Base-by-base conservation (phyloP, 805 yeast species). In the Starmerella ratchasimensis region DNA sequence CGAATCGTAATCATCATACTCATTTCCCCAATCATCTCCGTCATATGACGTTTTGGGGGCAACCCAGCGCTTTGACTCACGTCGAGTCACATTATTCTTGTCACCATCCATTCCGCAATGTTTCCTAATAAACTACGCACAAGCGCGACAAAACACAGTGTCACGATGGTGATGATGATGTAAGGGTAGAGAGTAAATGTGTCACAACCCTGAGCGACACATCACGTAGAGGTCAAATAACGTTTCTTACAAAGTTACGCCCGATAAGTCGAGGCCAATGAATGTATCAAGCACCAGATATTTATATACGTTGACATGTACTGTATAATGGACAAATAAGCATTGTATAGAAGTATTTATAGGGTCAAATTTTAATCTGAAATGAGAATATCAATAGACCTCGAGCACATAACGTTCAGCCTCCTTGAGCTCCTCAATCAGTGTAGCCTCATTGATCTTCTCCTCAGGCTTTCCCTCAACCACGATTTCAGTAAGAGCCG, bases 341-440 rank as follows among this genome's bases (percentile, higher is more conserved):
- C n/a, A n/a, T n/a, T n/a, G n/a, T n/a, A n/a, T n/a, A n/a, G n/a
- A n/a, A n/a, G n/a, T n/a, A n/a, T n/a, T n/a, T n/a, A n/a, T n/a
- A n/a, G n/a, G n/a, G n/a, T n/a, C 13, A 24, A 24, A 24, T 24
- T 24, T 24, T 24, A n/a, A n/a, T n/a, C n/a, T n/a, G n/a, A n/a
- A n/a, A n/a, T n/a, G n/a, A n/a, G 4, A 33, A 5, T 8, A 43
- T 49, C 71, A 88, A 60, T 88, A 88, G 42, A 86, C 97, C 64
- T 88, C 97, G 49, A 88, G 69, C 47, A 88, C 80, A 58, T 88
- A 88, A 56, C 95, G 74, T 39, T 93, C 90, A 31, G 71, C 71
- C 57, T 88, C 97, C 67, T 88, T 88, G 74, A 88, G 69, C 44
- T 81, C 93, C 61, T 88, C 97, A 53, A 88, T 84, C 34, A 74